Evolutionary conservation across 75 land plant species (phyloP), one percentile per base, ranked within the genome.

Genomic region (Selaginella tamariscina): DNA sequence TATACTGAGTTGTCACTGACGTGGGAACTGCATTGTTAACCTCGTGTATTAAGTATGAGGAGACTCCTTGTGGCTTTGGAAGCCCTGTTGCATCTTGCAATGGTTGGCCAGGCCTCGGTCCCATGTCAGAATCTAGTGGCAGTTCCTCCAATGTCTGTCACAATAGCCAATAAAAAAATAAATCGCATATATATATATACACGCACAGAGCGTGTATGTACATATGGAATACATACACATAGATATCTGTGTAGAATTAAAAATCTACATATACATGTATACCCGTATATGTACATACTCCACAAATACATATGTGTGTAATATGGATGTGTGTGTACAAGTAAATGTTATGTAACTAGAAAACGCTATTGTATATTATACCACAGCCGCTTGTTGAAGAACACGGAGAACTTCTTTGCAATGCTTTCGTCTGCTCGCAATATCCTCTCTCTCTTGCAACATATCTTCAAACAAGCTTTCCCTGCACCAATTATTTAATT

Each of bases 381-480:
- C 62, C 23, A 59, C 23, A 5, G 21, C 62, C 23, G 62, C 62
- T 59, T 59, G 62, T 21, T 59, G 26, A 5, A 59, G 26, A 5
- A 59, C 62, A 2, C 26, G 21, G n/a, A 59, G 23, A 5, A 59
- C 24, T 26, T 59, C 62, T 21, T n/a, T 59, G 62, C 62, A 59
- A 59, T 26, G 62, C 26, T 59, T 26, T 21, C 62, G 21, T n/a
- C 62, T 5, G 21, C 23, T 59, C 8, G 62, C 23, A 59, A 59
- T 59, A 23, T 59, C 62, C 18, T 59, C 62, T 26, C 62, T 59
- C 21, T 59, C 62, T 26, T 59, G 62, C 9, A 59, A 23, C 62
- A 59, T 59, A 2, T 59, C 62, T 26, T 59, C 62, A n/a, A 59
- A 59, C 62, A 59, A 27, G 21, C 2, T n/a, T n/a, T 59, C 62